A percentile compares a stretch with the other conserved stretches of the same genome.
phyloP scores from a whole-genome alignment of 2,329 filamentous ascomycete genomes.

The Cladosporium colombiae region DNA sequence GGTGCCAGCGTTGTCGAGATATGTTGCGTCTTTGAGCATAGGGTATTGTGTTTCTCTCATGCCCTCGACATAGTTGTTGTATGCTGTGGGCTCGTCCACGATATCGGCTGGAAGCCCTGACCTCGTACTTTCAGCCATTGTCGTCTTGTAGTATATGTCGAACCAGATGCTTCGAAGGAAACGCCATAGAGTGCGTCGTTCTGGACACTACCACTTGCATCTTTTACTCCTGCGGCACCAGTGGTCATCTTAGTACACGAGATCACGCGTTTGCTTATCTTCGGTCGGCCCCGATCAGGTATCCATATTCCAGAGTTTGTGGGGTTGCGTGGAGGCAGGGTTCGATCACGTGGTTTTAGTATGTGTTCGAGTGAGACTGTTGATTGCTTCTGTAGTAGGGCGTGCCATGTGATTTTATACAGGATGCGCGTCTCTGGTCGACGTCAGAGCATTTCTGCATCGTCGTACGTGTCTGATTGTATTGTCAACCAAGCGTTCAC shows the following conservation, averaged over 20 bases:
- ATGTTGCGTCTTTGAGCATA: slow-evolving; percentile 45
- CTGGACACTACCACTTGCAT: neutral
- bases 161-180: neutral
- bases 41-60: slow-evolving; percentile 53
- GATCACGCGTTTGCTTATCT: slow-evolving; percentile 4
- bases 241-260: slow-evolving; percentile 1
- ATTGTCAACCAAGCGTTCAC: too few relatives aligned
- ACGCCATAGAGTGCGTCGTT: slow-evolving; percentile 1
- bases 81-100: slow-evolving; percentile 19
- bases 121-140: slow-evolving; percentile 10
- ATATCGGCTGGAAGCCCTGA: neutral
- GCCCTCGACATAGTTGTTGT: slow-evolving; percentile 47
- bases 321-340: neutral
- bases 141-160: neutral
- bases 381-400: neutral
- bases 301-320: neutral
- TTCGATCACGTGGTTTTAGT: neutral
- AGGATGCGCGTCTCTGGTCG: neutral
- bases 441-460: neutral
- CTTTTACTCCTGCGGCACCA: neutral
- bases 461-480: neutral
- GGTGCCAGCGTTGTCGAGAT: slow-evolving; percentile 96
- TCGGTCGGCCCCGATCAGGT: slow-evolving; percentile 3
- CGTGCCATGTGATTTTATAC: neutral
- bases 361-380: neutral